Base-by-base conservation (phyloP, 2,329 filamentous ascomycete species). In the Ascochyta fabae region DNA sequence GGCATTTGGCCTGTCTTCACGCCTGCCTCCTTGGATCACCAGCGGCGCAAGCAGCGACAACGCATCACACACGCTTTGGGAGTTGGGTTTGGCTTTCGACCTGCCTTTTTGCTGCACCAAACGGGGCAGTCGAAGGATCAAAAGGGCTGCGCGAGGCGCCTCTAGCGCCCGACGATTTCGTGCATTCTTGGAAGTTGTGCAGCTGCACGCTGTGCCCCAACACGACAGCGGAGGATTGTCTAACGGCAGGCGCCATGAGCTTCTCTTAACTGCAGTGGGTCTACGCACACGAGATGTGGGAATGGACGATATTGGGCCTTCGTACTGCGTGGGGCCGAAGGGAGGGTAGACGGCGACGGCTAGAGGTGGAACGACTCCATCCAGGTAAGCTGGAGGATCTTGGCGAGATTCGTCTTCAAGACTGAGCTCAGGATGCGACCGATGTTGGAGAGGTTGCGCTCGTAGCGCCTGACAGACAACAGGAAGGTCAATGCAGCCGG, bases 81-180 rank as follows among this genome's bases (percentile, higher is more conserved):
- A 48, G 62, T 65, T 56, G 53, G 53, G 53, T 60, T 68, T 67
- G 61, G 46, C 56, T 55, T 49, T 53, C 39, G 57, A 58, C 56
- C 62, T 69, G 58, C 60, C 60, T 56, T 48, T 54, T 57, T 52
- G 56, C 49, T 41, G 54, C 52, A 60, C 23, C 34, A 34, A 29
- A 40, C 36, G 9, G 35, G 42, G 39, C 24, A 56, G 61, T 62
- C 48, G 60, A 58, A 68, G 70, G 65, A 71, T 67, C 59, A 61
- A 59, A 66, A 66, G 56, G 57, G 49, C 46, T 50, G 45, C 46
- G 54, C 42, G 52, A 64, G 66, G 69, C 69, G 71, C 54, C 64
- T 53, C 62, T 71, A 71, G 69, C 64, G 67, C 66, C 66, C 65
- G 66, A 60, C 43, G 36, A 36, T 22, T 26, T 23, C 29, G 39